Base-by-base conservation (phyloP, 176 grass and related monocot species). In the Avena insularis region DNA sequence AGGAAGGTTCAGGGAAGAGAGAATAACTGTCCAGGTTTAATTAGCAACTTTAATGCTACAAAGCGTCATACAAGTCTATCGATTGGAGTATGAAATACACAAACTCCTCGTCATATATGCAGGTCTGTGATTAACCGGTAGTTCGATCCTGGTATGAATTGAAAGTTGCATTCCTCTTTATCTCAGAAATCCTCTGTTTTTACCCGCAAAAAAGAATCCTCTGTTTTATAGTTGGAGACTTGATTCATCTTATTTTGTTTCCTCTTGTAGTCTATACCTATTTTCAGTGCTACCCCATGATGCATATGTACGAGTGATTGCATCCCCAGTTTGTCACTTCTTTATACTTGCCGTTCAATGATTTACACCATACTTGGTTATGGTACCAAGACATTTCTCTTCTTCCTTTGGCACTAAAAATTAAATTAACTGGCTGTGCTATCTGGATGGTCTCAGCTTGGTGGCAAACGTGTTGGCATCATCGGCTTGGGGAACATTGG, bases 401-500 rank as follows among this genome's bases (percentile, higher is more conserved):
- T 54, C 25, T 76, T 54, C 21, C 21, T 71, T 75, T 29, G 7
- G 14, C 13, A 54, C 73, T 76, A 19, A 33, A 29, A 53, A 50
- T 14, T 10, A 16, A 54, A 71, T 9, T 9, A 19, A 55, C 17
- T 11, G 16, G 17, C 53, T 27, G 1, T 77, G 74, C 2, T 35
- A 35, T 74, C 14, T 74, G 14, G 20, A 25, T 48, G 71, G 7
- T 38, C 31, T 68, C 81, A 95, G 93, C 20, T 95, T 3, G 71
- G 88, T 51, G 90, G 90, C 38, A 85, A 87, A 74, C 76, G 55
- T 31, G 80, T 95, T 6, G 93, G 93, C 19, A 87, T 95, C 83
- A 68, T 95, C 16, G 93, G 93, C 0, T 6, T 92, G 67, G 93
- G 93, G 9, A 95, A 77, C 58, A 90, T 92, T 46, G 93, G 93